Evolutionary conservation across 2,329 filamentous ascomycete species (phyloP), one percentile per base, ranked within the genome.

Genomic region (Exophiala phaeomuriformis): DNA sequence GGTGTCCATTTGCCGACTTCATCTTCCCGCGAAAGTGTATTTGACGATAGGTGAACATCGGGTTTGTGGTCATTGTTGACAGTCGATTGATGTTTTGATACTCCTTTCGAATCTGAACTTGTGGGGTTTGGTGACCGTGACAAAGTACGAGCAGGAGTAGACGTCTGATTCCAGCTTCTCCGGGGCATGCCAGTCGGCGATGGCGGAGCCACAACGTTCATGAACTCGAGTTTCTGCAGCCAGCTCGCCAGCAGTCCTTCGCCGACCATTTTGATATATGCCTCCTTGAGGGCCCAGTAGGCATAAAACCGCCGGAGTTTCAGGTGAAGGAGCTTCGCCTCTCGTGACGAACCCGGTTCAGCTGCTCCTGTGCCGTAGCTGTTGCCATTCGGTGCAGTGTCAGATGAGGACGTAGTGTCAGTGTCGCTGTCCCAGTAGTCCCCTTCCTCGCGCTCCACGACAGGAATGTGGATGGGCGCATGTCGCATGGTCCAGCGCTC

Each of bases 211-310:
- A 74, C 68, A 0, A 84, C 81, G 51, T 80, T 72, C 53, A 72
- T 72, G 61, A 85, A 85, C 55, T 84, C 81, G 27, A 84, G 66
- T 41, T 81, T 72, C 51, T 74, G 73, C 33, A 84, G 69, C 82
- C 81, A 84, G 1, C 73, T 71, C 1, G 81, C 82, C 5, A 84
- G 69, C 12, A 85, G 67, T 0, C 80, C 82, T 63, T 84, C 81
- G 4, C 82, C 82, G 3, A 80, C 79, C 64, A 85, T 78, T 69
- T 84, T 85, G 64, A 84, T 79, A 66, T 83, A 84, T 1, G 82
- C 80, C 63, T 85, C 82, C 63, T 84, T 84, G 52, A 82, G 75
- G 60, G 77, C 79, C 77, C 81, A 85, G 63, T 78, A 82, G 0
- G 80, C 77, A 60, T 83, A 85, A 64, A 85, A 85, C 1, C 80